Conservation (phyloP, 352 stramenopile genomes). For the Globisporangium uncinulatum region DNA sequence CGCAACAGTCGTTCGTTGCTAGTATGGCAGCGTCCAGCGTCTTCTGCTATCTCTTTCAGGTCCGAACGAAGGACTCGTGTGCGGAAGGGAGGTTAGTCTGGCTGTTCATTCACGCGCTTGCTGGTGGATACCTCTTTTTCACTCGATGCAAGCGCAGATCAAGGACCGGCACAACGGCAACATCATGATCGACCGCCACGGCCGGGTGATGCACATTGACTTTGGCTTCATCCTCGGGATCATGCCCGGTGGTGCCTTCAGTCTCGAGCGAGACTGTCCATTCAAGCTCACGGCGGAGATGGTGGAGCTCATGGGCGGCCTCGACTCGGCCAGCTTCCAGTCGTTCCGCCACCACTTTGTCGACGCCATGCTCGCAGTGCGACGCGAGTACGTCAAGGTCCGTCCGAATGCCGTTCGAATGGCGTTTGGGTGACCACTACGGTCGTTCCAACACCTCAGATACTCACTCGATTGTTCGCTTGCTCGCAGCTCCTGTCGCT, state of each 20-base stretch:
- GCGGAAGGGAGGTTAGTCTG: not conserved
- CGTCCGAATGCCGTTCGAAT: not conserved
- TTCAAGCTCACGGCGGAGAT: conserved; percentile 97
- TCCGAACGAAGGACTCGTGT: not conserved
- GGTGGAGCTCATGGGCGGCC: conserved; percentile 89
- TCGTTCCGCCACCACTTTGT: conserved; percentile 86
- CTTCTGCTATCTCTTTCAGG: conserved; percentile 90
- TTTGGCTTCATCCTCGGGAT: conserved; percentile 96
- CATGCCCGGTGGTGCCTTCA: conserved; percentile 91
- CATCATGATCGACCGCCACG: conserved; percentile 91
- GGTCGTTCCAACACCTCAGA: too few relatives aligned
- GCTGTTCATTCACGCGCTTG: not conserved
- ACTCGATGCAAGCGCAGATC: conserved; percentile 23
- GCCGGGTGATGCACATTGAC: conserved; percentile 95
- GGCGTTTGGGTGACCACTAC: too few relatives aligned
- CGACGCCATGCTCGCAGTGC: conserved; percentile 89
- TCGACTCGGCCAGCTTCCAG: conserved; percentile 61
- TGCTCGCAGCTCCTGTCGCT: conserved; percentile 62
- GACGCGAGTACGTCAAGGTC: conserved; percentile 75
- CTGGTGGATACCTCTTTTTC: not conserved
- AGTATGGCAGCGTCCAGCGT: conserved; percentile 92
- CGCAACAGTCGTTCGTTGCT: conserved; percentile 86
- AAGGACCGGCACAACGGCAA: conserved; percentile 97
- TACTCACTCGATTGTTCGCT: too few relatives aligned
- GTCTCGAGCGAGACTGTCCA: conserved; percentile 86